A percentile compares a stretch with the other conserved stretches of the same genome.
phyloP scores from a whole-genome alignment of 2,329 filamentous ascomycete genomes.

The Trichocomaceae sp. region DNA sequence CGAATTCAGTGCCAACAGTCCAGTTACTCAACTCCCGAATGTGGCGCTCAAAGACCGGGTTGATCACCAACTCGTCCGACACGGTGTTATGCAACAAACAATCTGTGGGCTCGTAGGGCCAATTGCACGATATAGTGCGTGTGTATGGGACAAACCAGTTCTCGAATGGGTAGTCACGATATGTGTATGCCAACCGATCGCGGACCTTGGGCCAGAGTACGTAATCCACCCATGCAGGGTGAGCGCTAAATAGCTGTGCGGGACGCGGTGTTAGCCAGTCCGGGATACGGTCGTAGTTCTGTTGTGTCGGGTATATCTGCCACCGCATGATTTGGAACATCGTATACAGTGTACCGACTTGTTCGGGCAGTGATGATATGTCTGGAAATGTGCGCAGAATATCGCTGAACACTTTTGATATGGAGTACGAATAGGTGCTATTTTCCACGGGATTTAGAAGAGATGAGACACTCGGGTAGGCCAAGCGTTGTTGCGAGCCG shows the following conservation, averaged over 20 bases:
- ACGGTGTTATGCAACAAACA: conserved; percentile 52
- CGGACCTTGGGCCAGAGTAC: conserved; percentile 74
- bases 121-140: conserved; percentile 68
- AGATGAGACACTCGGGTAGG: conserved; percentile 72
- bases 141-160: conserved; percentile 81
- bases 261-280: conserved; percentile 62
- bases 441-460: conserved; percentile 64
- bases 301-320: conserved; percentile 70
- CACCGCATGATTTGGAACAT: conserved; percentile 87
- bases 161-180: conserved; percentile 60
- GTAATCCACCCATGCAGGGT: conserved; percentile 78
- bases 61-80: conserved; percentile 65
- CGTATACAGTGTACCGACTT: conserved; percentile 71
- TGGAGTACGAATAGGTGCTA: conserved; percentile 58
- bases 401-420: conserved; percentile 80
- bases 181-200: conserved; percentile 53
- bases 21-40: conserved; percentile 70
- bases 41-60: conserved; percentile 80
- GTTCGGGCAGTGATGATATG: conserved; percentile 70
- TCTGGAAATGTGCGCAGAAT: conserved; percentile 78
- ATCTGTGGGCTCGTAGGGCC: conserved; percentile 72
- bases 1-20: conserved; percentile 67
- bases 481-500: conserved; percentile 59
- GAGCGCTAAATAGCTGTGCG: conserved; percentile 59
- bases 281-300: conserved; percentile 73